Conservation (phyloP, 495 filamentous ascomycete species). For the Xanthoparmelia taractica region DNA sequence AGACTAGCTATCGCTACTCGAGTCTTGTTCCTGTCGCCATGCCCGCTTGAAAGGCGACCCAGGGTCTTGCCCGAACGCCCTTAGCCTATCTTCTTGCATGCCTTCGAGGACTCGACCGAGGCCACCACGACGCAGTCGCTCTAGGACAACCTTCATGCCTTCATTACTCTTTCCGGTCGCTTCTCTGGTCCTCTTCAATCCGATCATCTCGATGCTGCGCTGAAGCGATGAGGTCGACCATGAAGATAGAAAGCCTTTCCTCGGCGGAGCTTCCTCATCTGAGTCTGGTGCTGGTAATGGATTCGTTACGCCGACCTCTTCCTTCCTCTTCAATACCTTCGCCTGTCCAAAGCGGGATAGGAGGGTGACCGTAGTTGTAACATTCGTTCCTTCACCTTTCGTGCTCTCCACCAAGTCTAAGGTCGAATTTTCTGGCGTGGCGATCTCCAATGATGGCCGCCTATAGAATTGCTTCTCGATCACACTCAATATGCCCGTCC, state of each 20-base stretch:
- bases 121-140: constrained; percentile 72
- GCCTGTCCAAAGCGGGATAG: constrained; percentile 71
- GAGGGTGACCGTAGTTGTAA: constrained; percentile 79
- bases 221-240: constrained; percentile 79
- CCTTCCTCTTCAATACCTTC: constrained; percentile 49
- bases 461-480: constrained; percentile 79
- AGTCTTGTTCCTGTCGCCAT: constrained; percentile 37
- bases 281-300: constrained; percentile 16
- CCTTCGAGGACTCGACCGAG: constrained; percentile 81
- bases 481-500: constrained; percentile 85
- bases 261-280: constrained; percentile 47
- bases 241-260: constrained; percentile 55
- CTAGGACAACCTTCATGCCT: constrained; percentile 91
- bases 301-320: constrained; percentile 27
- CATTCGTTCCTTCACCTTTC: constrained; percentile 60
- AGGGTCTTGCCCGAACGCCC: constrained; percentile 39
- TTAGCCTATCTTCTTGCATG: constrained; percentile 62
- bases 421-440: constrained; percentile 26
- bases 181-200: constrained; percentile 71
- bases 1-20: constrained; percentile 4
- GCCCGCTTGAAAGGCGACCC: constrained; percentile 36
- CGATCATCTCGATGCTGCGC: constrained; percentile 82
- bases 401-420: constrained; percentile 32
- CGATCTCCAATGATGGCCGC: constrained; percentile 29
- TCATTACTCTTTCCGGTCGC: constrained; percentile 82